Conservation (phyloP, 768 basidiomycete species). For the Calocybe gangraenosa region DNA sequence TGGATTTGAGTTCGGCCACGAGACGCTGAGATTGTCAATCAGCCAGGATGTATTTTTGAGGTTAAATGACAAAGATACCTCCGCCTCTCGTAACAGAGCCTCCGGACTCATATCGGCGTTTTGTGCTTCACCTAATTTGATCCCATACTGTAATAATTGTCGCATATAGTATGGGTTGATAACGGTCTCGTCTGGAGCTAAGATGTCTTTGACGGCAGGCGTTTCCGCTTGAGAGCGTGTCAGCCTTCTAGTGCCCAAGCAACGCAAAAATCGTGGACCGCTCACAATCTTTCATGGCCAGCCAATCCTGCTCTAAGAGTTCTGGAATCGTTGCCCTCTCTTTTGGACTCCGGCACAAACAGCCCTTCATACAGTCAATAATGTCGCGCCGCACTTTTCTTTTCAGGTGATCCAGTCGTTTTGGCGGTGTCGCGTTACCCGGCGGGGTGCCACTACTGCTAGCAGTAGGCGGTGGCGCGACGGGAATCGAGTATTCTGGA, state of each 20-base stretch:
- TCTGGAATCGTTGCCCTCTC: conserved; percentile 85
- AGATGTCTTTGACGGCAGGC: conserved; percentile 26
- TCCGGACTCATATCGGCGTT: conserved; percentile 41
- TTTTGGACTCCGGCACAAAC: conserved; percentile 76
- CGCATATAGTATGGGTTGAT: conserved; percentile 80
- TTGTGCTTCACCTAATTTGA: conserved; percentile 48
- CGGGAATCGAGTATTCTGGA: conserved; percentile 62
- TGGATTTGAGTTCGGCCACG: conserved; percentile 56
- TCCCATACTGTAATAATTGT: conserved; percentile 69
- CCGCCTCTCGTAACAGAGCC: conserved; percentile 47
- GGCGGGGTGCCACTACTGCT: conserved; percentile 21
- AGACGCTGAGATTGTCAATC: conserved; percentile 41
- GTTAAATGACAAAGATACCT: conserved; percentile 34
- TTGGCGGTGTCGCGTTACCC: conserved; percentile 35
- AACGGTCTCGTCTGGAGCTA: conserved; percentile 56
- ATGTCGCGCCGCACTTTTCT: conserved; percentile 69
- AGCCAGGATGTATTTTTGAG: not conserved
- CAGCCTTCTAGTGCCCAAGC: not conserved
- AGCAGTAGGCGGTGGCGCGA: conserved; percentile 33
- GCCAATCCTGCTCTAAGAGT: conserved; percentile 77
- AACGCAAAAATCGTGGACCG: conserved; percentile 9
- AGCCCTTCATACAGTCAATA: conserved; percentile 80
- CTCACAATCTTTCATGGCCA: conserved; percentile 59
- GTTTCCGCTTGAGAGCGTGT: conserved; percentile 19
- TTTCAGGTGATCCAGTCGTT: conserved; percentile 66